Base-by-base conservation (phyloP, 2,329 filamentous ascomycete species). In the Ceratocystis cubensis region DNA sequence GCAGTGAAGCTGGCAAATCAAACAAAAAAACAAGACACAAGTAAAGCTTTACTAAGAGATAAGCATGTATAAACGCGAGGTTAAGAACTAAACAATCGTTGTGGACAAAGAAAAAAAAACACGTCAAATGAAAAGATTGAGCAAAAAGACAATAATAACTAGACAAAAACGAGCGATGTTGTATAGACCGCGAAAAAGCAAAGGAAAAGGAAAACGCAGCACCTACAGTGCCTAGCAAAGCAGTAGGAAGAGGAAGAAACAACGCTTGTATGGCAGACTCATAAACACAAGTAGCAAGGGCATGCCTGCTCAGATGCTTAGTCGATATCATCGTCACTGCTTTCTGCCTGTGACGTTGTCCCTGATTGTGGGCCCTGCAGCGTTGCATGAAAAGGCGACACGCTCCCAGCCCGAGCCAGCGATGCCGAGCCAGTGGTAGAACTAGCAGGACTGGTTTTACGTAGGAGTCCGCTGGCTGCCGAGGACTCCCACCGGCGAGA, bases 391-490 rank as follows among this genome's bases (percentile, higher is more conserved):
- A 68, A 68, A 13, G 67, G 67, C 22, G 67, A 68, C 8, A 53
- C 63, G 53, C 63, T 65, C 1, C 33, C 61, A 3, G 44, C 41
- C 8, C 62, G 64, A n/a, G 56, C 50, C 25, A 48, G 13, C 15
- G 28, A 65, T 71, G 70, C 75, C 64, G 76, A 75, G 48, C 76
- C 75, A 56, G 74, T 70, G 66, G 78, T 73, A 30, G 53, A 71
- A 70, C 68, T 64, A 7, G 67, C 69, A 45, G 68, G 66, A 67
- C 74, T 74, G 64, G 73, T 73, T 68, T 76, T 76, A 44, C 76
- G 73, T 59, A 79, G 70, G 72, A 79, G 72, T 44, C 78, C 77
- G 68, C 76, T 79, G 17, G 77, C 78, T 50, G 75, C 74, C 3
- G 74, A 74, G 75, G 78, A 63, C 74, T 74, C 63, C 72, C 72